Conservation (phyloP, 2,329 filamentous ascomycete genomes). For the Fusarium musae region DNA sequence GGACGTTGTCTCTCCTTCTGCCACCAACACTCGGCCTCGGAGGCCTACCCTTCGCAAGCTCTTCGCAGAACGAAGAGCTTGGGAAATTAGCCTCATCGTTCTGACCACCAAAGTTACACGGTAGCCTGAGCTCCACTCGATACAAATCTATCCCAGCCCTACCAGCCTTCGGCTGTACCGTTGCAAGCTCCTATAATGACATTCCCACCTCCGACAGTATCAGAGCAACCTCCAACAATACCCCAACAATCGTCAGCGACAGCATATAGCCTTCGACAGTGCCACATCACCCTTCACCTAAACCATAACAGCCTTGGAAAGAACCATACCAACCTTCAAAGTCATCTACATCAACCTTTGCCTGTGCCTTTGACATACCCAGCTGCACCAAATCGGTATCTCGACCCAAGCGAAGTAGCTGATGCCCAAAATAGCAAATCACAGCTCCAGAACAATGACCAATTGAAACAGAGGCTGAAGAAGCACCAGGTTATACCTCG, state of each 20-base stretch:
- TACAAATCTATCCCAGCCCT: background rate
- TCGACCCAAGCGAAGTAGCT: background rate
- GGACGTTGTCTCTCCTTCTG: background rate
- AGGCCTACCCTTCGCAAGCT: background rate
- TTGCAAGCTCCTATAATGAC: background rate
- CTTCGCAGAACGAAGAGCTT: background rate
- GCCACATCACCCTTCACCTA: background rate
- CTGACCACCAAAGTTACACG: background rate
- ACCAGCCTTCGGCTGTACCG: background rate
- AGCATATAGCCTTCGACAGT: background rate
- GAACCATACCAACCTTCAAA: background rate
- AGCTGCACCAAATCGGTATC: background rate
- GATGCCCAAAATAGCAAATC: too few species aligned
- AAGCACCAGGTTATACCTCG: background rate
- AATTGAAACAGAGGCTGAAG: too few species aligned
- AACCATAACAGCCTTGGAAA: background rate
- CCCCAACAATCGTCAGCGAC: background rate
- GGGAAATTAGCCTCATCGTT: background rate
- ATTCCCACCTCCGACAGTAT: background rate
- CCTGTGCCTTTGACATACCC: background rate
- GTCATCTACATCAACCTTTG: background rate
- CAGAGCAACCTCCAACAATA: background rate
- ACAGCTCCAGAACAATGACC: background rate
- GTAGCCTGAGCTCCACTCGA: background rate
- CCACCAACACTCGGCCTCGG: fast-evolving